Percentiles rank a stretch among this genome's conserved stretches.
Evolutionary conservation across 345 rosid species (phyloP).

Genomic region (Citrus mangshanensis): DNA sequence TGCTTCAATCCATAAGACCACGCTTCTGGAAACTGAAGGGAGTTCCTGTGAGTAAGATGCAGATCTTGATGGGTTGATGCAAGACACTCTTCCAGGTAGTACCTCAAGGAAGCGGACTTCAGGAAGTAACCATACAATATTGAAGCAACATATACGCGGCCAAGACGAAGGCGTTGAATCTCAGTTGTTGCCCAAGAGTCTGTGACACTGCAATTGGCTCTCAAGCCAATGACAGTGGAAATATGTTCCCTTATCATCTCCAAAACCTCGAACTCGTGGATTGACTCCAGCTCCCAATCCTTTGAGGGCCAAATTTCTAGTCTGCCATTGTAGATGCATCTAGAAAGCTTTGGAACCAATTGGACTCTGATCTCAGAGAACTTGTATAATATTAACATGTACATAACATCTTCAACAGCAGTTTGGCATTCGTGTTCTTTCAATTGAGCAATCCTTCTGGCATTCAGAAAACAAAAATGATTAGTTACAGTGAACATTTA

Average conservation of each 20-base stretch:
- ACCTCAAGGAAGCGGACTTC: slow-evolving; percentile 74
- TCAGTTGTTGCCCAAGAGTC: slow-evolving; percentile 87
- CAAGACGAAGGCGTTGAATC: slow-evolving; percentile 46
- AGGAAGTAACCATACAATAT: slow-evolving; percentile 82
- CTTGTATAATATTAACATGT: slow-evolving; percentile 72
- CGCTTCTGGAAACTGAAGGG: slow-evolving; percentile 35
- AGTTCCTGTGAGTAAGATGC: slow-evolving; percentile 20
- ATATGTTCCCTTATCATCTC: slow-evolving; percentile 79
- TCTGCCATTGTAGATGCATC: slow-evolving; percentile 75
- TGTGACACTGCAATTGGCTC: slow-evolving; percentile 66
- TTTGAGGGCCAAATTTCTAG: slow-evolving; percentile 88
- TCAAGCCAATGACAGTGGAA: slow-evolving; percentile 64
- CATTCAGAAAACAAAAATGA: slow-evolving; percentile 3
- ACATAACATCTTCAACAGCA: slow-evolving; percentile 88
- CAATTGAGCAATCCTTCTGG: slow-evolving; percentile 78
- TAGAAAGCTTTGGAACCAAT: slow-evolving; percentile 80
- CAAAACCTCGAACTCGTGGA: slow-evolving; percentile 60
- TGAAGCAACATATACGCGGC: slow-evolving; percentile 60
- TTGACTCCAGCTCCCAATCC: slow-evolving; percentile 92
- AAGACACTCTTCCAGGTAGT: slow-evolving; percentile 55
- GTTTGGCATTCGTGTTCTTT: slow-evolving; percentile 61
- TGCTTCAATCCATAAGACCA: slow-evolving; percentile 22
- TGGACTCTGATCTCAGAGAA: slow-evolving; percentile 85
- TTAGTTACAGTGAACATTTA: neutral
- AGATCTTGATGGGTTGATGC: slow-evolving; percentile 22